These are phyloP conservation scores for Calophaca sinica DNA, from an alignment of 306 rosid species.

Conservation along the genomic window DNA sequence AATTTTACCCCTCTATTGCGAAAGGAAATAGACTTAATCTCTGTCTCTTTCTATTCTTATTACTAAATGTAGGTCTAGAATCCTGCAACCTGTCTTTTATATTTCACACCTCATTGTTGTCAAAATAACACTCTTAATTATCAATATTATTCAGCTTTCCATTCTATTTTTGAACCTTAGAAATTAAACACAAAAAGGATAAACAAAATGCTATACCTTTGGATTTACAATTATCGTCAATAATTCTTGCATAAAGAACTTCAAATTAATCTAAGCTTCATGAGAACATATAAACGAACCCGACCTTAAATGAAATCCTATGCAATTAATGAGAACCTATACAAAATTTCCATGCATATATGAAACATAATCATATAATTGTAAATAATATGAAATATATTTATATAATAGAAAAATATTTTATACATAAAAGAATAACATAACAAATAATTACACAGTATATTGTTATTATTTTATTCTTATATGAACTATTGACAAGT, in stretches of 20 bases:
- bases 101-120: constrained; percentile 20
- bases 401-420: not conserved
- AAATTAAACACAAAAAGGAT: not conserved
- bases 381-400: not conserved
- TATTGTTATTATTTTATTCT: not conserved
- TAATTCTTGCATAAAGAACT: constrained; percentile 1
- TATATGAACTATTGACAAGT: constrained; percentile 3
- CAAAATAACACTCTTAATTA: not conserved
- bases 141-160: constrained; percentile 28
- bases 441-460: not conserved
- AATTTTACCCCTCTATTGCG: constrained; percentile 5
- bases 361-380: constrained; percentile 1
- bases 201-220: not conserved
- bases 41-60: constrained; percentile 10
- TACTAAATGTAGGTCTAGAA: not conserved
- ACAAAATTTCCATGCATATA: not conserved
- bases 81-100: constrained; percentile 1
- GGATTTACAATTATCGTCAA: not conserved
- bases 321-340: not conserved
- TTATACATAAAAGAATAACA: no score
- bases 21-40: not conserved
- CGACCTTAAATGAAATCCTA: constrained; percentile 4
- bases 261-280: constrained; percentile 12
- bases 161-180: not conserved
- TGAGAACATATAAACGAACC: not conserved